These are phyloP conservation scores for Penicillium flavigenum DNA, from an alignment of 495 filamentous ascomycete species.

Conservation along the genomic window DNA sequence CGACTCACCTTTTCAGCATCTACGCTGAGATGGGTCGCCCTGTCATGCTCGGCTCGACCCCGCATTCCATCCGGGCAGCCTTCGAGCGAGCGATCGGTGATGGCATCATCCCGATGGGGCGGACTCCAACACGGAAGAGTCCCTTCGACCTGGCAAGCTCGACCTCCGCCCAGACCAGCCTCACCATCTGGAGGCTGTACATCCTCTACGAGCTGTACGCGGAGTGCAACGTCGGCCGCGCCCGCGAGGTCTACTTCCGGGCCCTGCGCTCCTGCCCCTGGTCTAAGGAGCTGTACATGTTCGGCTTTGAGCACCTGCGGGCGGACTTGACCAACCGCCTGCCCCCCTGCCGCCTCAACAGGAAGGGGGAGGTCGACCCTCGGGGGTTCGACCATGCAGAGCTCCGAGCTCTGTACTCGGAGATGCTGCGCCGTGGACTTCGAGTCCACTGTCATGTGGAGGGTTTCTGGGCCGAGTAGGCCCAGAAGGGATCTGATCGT, in stretches of 20 bases:
- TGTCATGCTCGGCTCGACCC: slow-evolving; percentile 49
- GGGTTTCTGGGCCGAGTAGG: neutral
- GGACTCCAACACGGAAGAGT: neutral
- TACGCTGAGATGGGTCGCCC: slow-evolving; percentile 57
- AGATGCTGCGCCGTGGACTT: slow-evolving; percentile 5
- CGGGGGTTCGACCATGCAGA: neutral
- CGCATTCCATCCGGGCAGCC: slow-evolving; percentile 59
- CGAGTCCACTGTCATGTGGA: slow-evolving; percentile 6
- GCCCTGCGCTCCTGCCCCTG: slow-evolving; percentile 64
- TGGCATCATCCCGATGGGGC: slow-evolving; percentile 15
- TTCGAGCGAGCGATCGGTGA: slow-evolving; percentile 67
- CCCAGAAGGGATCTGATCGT: neutral
- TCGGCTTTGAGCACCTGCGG: slow-evolving; percentile 57
- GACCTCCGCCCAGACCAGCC: slow-evolving; percentile 22
- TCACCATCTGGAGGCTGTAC: slow-evolving; percentile 66
- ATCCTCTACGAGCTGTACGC: slow-evolving; percentile 54
- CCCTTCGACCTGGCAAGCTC: slow-evolving; percentile 6
- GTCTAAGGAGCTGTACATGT: slow-evolving; percentile 68
- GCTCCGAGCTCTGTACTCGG: slow-evolving; percentile 3
- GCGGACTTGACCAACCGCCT: slow-evolving; percentile 19
- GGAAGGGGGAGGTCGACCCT: neutral
- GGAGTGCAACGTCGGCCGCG: slow-evolving; percentile 36
- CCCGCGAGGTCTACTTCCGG: slow-evolving; percentile 50
- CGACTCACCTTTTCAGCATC: slow-evolving; percentile 62
- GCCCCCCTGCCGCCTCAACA: neutral